Evolutionary conservation across 1,139 yeast species (phyloP), one percentile per base, ranked within the genome.

Genomic region (Geotrichum phurueaensis): DNA sequence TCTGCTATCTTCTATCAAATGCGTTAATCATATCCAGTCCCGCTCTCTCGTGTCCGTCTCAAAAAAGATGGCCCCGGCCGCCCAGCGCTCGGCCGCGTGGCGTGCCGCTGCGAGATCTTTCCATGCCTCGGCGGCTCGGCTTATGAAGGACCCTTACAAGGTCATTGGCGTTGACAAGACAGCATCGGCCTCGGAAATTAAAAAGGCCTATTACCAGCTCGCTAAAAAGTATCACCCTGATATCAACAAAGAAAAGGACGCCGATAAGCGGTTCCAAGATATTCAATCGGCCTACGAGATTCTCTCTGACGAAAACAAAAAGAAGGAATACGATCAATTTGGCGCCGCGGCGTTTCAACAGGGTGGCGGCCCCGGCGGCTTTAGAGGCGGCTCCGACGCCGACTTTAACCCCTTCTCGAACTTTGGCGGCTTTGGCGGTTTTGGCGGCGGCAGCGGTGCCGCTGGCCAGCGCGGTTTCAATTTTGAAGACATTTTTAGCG

Each of bases 191-290:
- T 81, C 88, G 45, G 96, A 91, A 45, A 92, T 94, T 75, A 94
- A 94, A 74, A 91, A 90, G 75, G 96, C 97, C 6, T 94, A 94
- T 76, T 91, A 91, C 72, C 88, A 90, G 70, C 78, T 94, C 65
- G 99, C 97, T 25, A 95, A 95, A 74, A 84, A 94, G 73, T 89
- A 79, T 74, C 99, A 94, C 75, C 99, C 99, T 0, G 99, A 94
- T 77, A 89, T 94, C 58, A 94, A 94, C 75, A 94, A 94, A 74
- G 97, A 89, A 66, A 82, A 84, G 49, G 95, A 83, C 36, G 96
- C 98, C 0, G 96, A 92, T 68, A 84, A 85, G 70, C 85, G 84
- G 73, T 94, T 94, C 76, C 98, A 94, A 71, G 91, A 89, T 70
- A 83, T 94, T 67, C 98, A 94, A 73, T 95, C 89, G 65, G 95